phyloP scores from a whole-genome alignment of 73 alveolate species.

The Diophrys sp. region DNA sequence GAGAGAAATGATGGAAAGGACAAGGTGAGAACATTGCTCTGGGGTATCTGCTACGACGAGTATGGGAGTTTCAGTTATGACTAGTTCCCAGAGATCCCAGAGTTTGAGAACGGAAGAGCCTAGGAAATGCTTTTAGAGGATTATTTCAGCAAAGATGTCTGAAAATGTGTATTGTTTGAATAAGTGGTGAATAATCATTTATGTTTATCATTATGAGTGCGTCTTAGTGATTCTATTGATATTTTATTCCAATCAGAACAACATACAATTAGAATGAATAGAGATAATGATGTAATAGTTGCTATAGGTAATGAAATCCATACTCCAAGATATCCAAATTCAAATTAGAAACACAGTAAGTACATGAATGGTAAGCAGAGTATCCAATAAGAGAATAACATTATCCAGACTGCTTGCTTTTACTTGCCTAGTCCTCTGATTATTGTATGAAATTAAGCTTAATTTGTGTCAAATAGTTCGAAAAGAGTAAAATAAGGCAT shows the following conservation, averaged over 20 bases:
- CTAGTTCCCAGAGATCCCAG: conserved; percentile 51
- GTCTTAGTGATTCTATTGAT: not conserved
- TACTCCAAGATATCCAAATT: not conserved
- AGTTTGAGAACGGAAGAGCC: conserved; percentile 20
- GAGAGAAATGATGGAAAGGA: conserved; percentile 29
- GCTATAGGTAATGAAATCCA: not conserved
- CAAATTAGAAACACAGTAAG: too few relatives aligned
- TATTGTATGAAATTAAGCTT: not conserved
- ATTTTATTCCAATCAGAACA: not conserved
- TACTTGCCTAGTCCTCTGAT: not conserved
- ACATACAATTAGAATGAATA: too few relatives aligned
- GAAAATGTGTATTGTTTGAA: conserved; percentile 25
- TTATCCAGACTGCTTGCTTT: not conserved
- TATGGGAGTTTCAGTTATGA: conserved; percentile 44
- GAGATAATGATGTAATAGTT: not conserved
- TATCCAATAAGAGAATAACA: not conserved
- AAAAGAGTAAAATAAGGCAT: not conserved
- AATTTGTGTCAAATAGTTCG: not conserved
- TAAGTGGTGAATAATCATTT: conserved; percentile 18
- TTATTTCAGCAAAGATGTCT: conserved; percentile 44
- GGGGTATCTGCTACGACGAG: conserved; percentile 41
- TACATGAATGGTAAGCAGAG: not conserved
- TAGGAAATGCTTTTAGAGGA: conserved; percentile 27
- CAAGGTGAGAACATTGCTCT: conserved; percentile 37
- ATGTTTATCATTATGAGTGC: not conserved